Conservation (phyloP, 257 asterid genomes). For the Solanum pinnatisectum region DNA sequence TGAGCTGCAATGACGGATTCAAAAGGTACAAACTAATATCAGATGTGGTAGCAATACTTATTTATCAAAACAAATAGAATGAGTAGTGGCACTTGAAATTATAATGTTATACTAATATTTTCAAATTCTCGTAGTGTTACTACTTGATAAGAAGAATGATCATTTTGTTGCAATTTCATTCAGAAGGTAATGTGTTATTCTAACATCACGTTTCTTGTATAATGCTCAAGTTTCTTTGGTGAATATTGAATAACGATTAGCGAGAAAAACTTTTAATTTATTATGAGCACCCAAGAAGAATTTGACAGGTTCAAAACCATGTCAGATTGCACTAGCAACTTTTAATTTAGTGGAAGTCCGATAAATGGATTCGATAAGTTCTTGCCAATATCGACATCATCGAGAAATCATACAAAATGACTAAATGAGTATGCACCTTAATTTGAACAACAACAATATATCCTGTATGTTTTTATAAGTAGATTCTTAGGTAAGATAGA, state of each 20-base stretch:
- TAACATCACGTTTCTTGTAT: background rate
- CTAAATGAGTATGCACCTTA: background rate
- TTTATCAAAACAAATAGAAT: no score
- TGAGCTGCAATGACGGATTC: no score
- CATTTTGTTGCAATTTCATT: background rate
- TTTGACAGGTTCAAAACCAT: background rate
- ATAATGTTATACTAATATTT: background rate
- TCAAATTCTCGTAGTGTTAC: background rate
- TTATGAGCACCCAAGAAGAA: background rate
- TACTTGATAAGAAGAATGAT: background rate
- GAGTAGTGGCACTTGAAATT: background rate
- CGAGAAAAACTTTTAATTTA: no score
- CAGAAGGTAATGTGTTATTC: background rate
- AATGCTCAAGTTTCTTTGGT: background rate
- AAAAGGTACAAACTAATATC: no score
- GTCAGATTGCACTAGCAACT: background rate
- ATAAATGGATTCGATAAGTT: background rate
- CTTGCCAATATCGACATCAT: background rate
- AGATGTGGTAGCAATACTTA: no score
- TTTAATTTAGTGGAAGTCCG: background rate
- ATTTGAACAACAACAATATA: background rate
- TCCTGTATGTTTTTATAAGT: background rate
- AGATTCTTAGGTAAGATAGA: no score
- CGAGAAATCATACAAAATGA: background rate
- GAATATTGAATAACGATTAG: background rate